Conservation (phyloP, 2,329 filamentous ascomycete species). For the Nemania sp. region DNA sequence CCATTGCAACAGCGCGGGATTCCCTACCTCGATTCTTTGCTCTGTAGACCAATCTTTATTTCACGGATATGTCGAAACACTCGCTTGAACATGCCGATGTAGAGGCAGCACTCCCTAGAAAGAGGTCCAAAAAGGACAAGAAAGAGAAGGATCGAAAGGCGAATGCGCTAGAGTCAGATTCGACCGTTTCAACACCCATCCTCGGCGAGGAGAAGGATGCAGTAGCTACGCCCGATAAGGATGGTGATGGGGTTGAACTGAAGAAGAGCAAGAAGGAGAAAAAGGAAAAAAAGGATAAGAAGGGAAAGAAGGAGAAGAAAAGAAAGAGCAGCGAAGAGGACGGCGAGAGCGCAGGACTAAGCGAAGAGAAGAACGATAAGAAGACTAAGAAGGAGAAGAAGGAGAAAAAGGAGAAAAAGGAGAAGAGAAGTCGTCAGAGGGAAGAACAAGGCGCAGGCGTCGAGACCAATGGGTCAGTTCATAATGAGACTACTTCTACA, state of each 20-base stretch:
- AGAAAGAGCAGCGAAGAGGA: slow-evolving; percentile 43
- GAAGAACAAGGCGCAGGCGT: slow-evolving; percentile 30
- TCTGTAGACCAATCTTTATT: not conserved
- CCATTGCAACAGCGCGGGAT: not conserved
- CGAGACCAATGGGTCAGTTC: no score
- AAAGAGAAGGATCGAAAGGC: slow-evolving; percentile 51
- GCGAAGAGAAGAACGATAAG: slow-evolving; percentile 44
- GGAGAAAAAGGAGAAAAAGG: slow-evolving; percentile 48
- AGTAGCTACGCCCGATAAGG: slow-evolving; percentile 37
- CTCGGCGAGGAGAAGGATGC: slow-evolving; percentile 43
- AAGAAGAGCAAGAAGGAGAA: slow-evolving; percentile 49
- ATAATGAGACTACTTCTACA: no score
- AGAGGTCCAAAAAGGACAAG: slow-evolving; percentile 58
- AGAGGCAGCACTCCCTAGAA: slow-evolving; percentile 49
- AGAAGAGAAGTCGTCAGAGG: slow-evolving; percentile 51
- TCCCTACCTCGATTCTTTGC: not conserved
- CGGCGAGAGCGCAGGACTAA: slow-evolving; percentile 41
- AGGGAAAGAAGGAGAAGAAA: slow-evolving; percentile 42
- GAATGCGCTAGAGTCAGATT: slow-evolving; percentile 45
- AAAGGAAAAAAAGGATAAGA: slow-evolving; percentile 44
- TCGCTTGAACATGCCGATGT: slow-evolving; percentile 50
- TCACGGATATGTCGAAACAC: slow-evolving; percentile 50
- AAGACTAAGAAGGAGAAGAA: slow-evolving; percentile 53
- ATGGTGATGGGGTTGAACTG: slow-evolving; percentile 45
- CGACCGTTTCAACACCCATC: slow-evolving; percentile 33